phyloP scores from a whole-genome alignment of 2,329 filamentous ascomycete genomes.

The Leptographium flavum region DNA sequence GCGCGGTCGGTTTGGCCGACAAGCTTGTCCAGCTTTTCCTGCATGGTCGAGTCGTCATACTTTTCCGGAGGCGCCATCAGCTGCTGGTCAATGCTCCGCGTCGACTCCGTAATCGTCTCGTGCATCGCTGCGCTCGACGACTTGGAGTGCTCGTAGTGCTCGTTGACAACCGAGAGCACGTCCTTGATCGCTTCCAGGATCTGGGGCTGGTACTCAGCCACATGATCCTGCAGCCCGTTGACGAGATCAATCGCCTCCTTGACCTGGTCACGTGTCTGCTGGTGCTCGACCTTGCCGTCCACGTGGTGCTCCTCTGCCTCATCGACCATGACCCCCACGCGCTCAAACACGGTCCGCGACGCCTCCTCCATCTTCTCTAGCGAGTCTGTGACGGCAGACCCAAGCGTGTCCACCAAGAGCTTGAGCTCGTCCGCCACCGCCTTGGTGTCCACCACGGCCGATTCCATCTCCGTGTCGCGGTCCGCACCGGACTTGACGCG shows the following conservation, averaged over 20 bases:
- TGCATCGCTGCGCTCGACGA: slow-evolving; percentile 41
- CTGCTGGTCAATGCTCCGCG: slow-evolving; percentile 35
- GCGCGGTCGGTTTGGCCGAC: slow-evolving; percentile 48
- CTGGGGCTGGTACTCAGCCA: slow-evolving; percentile 75
- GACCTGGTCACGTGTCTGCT: slow-evolving; percentile 69
- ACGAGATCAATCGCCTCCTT: slow-evolving; percentile 60
- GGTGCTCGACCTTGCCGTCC: slow-evolving; percentile 64
- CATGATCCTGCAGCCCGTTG: slow-evolving; percentile 61
- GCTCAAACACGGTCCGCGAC: slow-evolving; percentile 71
- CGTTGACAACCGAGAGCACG: slow-evolving; percentile 64
- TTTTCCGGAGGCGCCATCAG: slow-evolving; percentile 45
- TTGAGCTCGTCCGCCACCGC: slow-evolving; percentile 76
- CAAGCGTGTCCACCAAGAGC: slow-evolving; percentile 71
- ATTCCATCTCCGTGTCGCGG: slow-evolving; percentile 57
- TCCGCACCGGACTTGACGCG: slow-evolving; percentile 61
- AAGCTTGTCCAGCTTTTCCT: slow-evolving; percentile 30
- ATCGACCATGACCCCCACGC: slow-evolving; percentile 63
- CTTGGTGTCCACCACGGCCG: slow-evolving; percentile 62
- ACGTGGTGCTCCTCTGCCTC: slow-evolving; percentile 64
- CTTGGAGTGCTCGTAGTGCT: slow-evolving; percentile 83
- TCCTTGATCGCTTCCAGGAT: slow-evolving; percentile 78
- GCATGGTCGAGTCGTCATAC: slow-evolving; percentile 49
- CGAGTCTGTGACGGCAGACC: slow-evolving; percentile 64
- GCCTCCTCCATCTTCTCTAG: slow-evolving; percentile 79
- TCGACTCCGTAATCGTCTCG: slow-evolving; percentile 46